Evolutionary conservation across 768 basidiomycete species (phyloP), one percentile per base, ranked within the genome.

Genomic region (Boletellus ananiceps): DNA sequence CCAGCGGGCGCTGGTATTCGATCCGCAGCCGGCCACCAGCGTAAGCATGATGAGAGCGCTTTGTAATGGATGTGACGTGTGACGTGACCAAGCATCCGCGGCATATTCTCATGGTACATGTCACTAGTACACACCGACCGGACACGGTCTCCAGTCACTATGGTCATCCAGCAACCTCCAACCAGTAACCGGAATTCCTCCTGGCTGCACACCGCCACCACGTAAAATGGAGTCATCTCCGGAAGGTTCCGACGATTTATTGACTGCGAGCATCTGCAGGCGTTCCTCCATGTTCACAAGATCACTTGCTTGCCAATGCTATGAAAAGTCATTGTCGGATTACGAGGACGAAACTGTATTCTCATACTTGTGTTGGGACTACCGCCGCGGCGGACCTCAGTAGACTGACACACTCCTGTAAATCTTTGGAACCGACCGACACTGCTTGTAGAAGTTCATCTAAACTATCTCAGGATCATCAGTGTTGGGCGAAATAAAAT

Each of bases 61-160:
- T 55, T 55, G 40, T 57, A 43, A 60, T 53, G 55, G 21, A 15
- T 12, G 52, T 62, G 52, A 58, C 53, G 2, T 44, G 51, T 65
- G 58, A 66, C 40, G 55, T 56, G 58, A 54, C 40, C 38, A 27
- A 25, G 25, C 32, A 15, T 15, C 14, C 13, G 5, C 13, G 12
- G 2, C 14, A 16, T 8, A 42, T 27, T 23, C 29, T 39, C 15
- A 41, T 34, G 8, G 11, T 51, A 60, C 47, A 38, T 44, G 27
- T 21, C 37, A 53, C 31, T 44, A 45, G 19, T 71, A 77, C 43
- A 86, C 72, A 8, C 88, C 88, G 39, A 90, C 83, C 5, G 88
- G 86, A 59, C 79, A 83, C 2, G 82, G 74, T 53, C 69, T 74
- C 88, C 88, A 88, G 33, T 65, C 64, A 14, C 67, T 68, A 15